phyloP scores from a whole-genome alignment of 1,284 basidiomycete species.

The Leccinum griseonigrum region DNA sequence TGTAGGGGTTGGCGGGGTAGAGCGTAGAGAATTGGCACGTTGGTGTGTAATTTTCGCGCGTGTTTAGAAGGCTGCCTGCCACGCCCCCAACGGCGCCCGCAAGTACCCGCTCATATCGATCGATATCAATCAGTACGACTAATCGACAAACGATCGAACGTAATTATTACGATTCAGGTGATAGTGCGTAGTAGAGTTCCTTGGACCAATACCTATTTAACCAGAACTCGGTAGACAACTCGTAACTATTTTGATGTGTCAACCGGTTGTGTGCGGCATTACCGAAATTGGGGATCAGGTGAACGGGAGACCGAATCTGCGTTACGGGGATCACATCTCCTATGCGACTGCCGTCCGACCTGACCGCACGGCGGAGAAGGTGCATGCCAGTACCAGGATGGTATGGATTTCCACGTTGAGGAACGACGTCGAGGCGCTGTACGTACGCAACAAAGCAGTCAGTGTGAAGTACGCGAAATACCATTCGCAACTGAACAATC shows the following conservation, averaged over 20 bases:
- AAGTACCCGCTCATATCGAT: no score
- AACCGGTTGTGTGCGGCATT: background rate
- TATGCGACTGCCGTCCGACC: background rate
- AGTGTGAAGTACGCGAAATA: no score
- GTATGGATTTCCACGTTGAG: background rate
- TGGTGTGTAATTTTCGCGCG: no score
- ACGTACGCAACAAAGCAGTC: no score
- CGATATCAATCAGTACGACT: no score
- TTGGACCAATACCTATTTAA: background rate
- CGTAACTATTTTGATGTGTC: background rate
- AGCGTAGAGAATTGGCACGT: no score
- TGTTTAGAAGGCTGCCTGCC: no score
- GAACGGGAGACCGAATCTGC: background rate
- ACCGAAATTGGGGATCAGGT: background rate
- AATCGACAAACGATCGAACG: background rate
- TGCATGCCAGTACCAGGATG: background rate
- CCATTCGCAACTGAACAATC: no score
- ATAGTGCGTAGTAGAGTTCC: background rate
- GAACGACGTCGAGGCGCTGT: no score
- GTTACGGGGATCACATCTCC: background rate
- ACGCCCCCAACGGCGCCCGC: no score
- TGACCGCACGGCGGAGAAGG: background rate
- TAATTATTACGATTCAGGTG: background rate
- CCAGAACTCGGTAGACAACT: background rate
- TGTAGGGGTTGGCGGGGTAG: no score